Evolutionary conservation across 2,329 filamentous ascomycete genomes (phyloP).

Genomic region (Trichocomaceae sp.): DNA sequence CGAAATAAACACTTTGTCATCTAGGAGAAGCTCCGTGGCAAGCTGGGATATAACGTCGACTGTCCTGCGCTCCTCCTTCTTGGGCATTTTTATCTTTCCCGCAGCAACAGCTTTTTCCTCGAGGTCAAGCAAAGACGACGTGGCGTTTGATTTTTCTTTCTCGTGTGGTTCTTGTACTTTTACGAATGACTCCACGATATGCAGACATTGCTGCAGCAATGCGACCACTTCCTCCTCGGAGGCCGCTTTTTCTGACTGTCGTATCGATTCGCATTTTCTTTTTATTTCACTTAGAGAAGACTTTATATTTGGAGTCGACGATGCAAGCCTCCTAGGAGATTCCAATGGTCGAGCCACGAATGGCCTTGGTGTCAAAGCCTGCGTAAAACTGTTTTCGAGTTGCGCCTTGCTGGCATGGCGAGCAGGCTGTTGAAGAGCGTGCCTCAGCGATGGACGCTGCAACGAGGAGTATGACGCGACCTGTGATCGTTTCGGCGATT

Average conservation of each 20-base stretch:
- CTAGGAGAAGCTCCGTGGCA: conserved; percentile 64
- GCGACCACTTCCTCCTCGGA: conserved; percentile 29
- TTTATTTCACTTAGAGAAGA: conserved; percentile 26
- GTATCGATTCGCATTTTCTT: conserved; percentile 24
- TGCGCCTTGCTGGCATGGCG: not conserved
- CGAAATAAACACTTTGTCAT: conserved; percentile 75
- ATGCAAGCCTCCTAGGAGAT: not conserved
- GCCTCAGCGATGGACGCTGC: conserved; percentile 3
- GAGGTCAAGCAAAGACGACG: conserved; percentile 37
- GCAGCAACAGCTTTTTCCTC: conserved; percentile 31
- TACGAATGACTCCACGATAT: conserved; percentile 27
- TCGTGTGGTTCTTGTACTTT: conserved; percentile 21
- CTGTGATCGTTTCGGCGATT: conserved; percentile 24
- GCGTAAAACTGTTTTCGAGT: not conserved
- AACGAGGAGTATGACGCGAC: conserved; percentile 15
- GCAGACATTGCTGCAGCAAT: conserved; percentile 31
- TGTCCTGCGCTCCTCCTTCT: conserved; percentile 29
- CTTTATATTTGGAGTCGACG: conserved; percentile 10
- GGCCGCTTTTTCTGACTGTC: conserved; percentile 25
- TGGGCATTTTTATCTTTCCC: conserved; percentile 19
- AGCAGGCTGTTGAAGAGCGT: conserved; percentile 1
- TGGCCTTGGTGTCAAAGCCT: not conserved
- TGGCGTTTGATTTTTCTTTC: conserved; percentile 29
- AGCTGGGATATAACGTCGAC: conserved; percentile 45
- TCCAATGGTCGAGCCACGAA: not conserved